A percentile compares a stretch with the other conserved stretches of the same genome.
Evolutionary conservation across 768 basidiomycete species (phyloP).

Genomic region (Rhodotorula toruloides): DNA sequence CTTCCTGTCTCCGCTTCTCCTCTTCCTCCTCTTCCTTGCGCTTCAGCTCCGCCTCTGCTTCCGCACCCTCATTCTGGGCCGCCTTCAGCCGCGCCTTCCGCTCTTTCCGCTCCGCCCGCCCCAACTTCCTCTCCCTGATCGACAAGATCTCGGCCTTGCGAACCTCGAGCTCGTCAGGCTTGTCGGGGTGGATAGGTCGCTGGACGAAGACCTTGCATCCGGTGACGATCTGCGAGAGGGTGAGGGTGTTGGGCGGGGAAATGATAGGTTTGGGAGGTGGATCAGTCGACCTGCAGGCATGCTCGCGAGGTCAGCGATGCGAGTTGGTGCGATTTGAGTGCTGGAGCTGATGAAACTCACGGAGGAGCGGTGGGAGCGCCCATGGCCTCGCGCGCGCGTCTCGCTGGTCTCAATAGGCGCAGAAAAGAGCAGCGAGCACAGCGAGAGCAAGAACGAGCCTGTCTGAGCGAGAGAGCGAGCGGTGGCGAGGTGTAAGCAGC

Average conservation of each 20-base stretch:
- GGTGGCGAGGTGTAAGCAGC: no score
- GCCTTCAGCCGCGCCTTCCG: conserved; percentile 45
- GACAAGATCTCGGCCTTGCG: conserved; percentile 93
- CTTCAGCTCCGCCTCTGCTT: conserved; percentile 44
- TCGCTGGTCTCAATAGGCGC: no score
- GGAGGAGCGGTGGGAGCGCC: not conserved
- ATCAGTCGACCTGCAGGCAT: not conserved
- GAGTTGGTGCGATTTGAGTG: no score
- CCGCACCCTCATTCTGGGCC: conserved; percentile 42
- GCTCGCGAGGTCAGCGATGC: no score
- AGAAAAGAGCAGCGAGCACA: no score
- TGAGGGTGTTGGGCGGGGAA: conserved; percentile 37
- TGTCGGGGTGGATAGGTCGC: conserved; percentile 66
- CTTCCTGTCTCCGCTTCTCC: conserved; percentile 65
- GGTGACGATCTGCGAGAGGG: conserved; percentile 31
- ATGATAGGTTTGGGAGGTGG: conserved; percentile 36
- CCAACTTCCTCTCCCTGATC: conserved; percentile 80
- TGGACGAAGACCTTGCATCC: conserved; percentile 94
- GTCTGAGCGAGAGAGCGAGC: no score
- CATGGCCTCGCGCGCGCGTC: no score
- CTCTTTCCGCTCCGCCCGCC: conserved; percentile 41
- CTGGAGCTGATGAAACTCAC: not conserved
- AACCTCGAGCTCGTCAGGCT: conserved; percentile 58
- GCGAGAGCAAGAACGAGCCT: no score
- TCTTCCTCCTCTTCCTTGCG: conserved; percentile 52